Evolutionary conservation across 768 basidiomycete species (phyloP).

Genomic region (Rhodocollybia butyracea): DNA sequence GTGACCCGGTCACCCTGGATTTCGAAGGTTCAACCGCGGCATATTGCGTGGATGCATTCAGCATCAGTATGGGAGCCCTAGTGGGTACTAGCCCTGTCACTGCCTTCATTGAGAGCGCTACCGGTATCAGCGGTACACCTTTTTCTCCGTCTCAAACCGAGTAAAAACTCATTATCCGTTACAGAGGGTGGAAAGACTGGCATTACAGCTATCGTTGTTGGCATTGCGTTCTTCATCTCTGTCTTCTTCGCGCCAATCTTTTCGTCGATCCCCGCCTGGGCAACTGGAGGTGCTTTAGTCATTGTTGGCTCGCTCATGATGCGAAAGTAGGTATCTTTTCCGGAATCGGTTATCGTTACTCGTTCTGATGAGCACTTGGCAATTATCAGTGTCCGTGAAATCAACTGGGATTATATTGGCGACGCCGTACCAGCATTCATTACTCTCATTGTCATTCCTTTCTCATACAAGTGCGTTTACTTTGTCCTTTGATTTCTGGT

Average conservation of each 20-base stretch:
- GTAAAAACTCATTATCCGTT: conserved; percentile 5
- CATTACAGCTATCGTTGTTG: conserved; percentile 69
- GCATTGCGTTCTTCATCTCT: conserved; percentile 76
- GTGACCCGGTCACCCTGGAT: conserved; percentile 79
- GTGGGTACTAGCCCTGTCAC: conserved; percentile 81
- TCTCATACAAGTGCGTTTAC: conserved; percentile 69
- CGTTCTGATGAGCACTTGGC: not conserved
- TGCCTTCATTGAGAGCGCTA: conserved; percentile 79
- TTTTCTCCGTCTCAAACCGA: not conserved
- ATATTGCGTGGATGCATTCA: conserved; percentile 81
- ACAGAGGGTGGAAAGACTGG: conserved; percentile 88
- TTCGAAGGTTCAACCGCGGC: conserved; percentile 83
- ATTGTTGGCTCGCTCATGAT: conserved; percentile 91
- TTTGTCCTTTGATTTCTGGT: too few species aligned
- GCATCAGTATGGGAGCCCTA: conserved; percentile 77
- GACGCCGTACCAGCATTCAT: conserved; percentile 88
- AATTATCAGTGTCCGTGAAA: conserved; percentile 58
- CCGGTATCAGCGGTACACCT: conserved; percentile 65
- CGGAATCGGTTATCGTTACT: not conserved
- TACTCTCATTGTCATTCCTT: conserved; percentile 73
- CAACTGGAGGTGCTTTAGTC: conserved; percentile 81
- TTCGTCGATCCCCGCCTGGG: conserved; percentile 83
- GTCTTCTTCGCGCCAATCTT: conserved; percentile 90
- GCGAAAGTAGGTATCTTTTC: conserved; percentile 56
- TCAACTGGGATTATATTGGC: conserved; percentile 89